These are phyloP conservation scores for Teunomyces lycoperdinae DNA, from an alignment of 805 yeast genomes.

Conservation along the genomic window DNA sequence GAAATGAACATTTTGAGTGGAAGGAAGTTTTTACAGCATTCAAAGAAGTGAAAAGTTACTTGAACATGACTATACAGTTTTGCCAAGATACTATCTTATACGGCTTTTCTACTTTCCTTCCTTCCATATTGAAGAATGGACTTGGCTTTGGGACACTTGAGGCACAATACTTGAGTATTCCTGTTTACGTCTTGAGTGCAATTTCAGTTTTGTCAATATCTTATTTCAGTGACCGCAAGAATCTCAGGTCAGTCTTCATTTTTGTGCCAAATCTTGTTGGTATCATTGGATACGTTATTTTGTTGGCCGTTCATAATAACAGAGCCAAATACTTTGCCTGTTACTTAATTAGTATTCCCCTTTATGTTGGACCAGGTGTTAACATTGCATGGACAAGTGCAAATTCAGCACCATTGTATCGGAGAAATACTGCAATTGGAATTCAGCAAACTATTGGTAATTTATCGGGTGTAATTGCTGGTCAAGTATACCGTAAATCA, in stretches of 20 bases:
- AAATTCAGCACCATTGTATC: slow-evolving; percentile 41
- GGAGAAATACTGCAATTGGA: slow-evolving; percentile 42
- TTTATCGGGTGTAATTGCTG: slow-evolving; percentile 43
- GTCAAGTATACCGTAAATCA: slow-evolving; percentile 40
- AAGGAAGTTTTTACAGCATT: slow-evolving; percentile 30
- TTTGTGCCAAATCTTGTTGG: slow-evolving; percentile 21
- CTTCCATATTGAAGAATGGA: slow-evolving; percentile 33
- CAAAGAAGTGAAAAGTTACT: slow-evolving; percentile 33
- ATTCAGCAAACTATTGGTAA: slow-evolving; percentile 45
- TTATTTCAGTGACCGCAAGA: slow-evolving; percentile 22
- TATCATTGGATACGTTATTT: slow-evolving; percentile 29
- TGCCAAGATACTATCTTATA: slow-evolving; percentile 42
- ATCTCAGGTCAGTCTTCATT: slow-evolving; percentile 31
- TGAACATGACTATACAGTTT: slow-evolving; percentile 40
- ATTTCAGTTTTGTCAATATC: slow-evolving; percentile 21
- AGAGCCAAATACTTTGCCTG: slow-evolving; percentile 37
- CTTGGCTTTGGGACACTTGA: slow-evolving; percentile 23
- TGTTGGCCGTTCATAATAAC: slow-evolving; percentile 24
- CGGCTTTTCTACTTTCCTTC: slow-evolving; percentile 42
- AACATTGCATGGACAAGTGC: slow-evolving; percentile 44
- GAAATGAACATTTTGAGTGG: slow-evolving; percentile 27
- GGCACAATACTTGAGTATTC: slow-evolving; percentile 41
- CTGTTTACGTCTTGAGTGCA: slow-evolving; percentile 35
- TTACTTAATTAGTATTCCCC: slow-evolving; percentile 32
- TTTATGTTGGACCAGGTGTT: slow-evolving; percentile 37